Percentiles rank a stretch among this genome's conserved stretches.
phyloP scores from a whole-genome alignment of 768 basidiomycete species.

The Leccinum broughii region DNA sequence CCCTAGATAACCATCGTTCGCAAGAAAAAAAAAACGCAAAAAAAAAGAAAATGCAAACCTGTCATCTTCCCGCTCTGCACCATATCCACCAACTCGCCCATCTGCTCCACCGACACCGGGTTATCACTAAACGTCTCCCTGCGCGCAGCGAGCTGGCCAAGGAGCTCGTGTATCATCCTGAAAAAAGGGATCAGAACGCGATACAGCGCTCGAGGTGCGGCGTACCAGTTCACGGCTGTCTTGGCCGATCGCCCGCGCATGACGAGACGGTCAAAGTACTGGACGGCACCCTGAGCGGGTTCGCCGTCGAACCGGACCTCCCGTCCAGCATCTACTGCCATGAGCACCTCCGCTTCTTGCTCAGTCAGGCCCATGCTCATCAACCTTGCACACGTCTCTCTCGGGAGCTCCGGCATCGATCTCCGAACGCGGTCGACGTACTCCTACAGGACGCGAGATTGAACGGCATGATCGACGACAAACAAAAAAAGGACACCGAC shows the following conservation, averaged over 20 bases:
- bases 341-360: slow-evolving; percentile 73
- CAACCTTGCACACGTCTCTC: slow-evolving; percentile 58
- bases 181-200: background rate
- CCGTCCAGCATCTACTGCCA: slow-evolving; percentile 65
- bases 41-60: slow-evolving; percentile 41
- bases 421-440: slow-evolving; percentile 55
- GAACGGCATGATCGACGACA: background rate
- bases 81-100: slow-evolving; percentile 79
- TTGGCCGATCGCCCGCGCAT: slow-evolving; percentile 58
- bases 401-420: slow-evolving; percentile 77
- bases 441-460: slow-evolving; percentile 41
- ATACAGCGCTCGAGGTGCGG: background rate
- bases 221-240: slow-evolving; percentile 82
- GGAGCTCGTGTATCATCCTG: slow-evolving; percentile 87
- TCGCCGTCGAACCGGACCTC: slow-evolving; percentile 66
- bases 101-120: slow-evolving; percentile 56
- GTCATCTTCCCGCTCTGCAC: slow-evolving; percentile 69
- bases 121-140: slow-evolving; percentile 58
- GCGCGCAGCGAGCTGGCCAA: slow-evolving; percentile 71
- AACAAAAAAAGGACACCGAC: slow-evolving; percentile 31
- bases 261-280: slow-evolving; percentile 76
- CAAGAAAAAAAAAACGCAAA: too few relatives aligned
- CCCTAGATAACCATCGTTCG: slow-evolving; percentile 40
- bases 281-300: slow-evolving; percentile 52
- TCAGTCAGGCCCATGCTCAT: slow-evolving; percentile 52